phyloP scores from a whole-genome alignment of 73 alveolate species.

The Loxodes magnus region DNA sequence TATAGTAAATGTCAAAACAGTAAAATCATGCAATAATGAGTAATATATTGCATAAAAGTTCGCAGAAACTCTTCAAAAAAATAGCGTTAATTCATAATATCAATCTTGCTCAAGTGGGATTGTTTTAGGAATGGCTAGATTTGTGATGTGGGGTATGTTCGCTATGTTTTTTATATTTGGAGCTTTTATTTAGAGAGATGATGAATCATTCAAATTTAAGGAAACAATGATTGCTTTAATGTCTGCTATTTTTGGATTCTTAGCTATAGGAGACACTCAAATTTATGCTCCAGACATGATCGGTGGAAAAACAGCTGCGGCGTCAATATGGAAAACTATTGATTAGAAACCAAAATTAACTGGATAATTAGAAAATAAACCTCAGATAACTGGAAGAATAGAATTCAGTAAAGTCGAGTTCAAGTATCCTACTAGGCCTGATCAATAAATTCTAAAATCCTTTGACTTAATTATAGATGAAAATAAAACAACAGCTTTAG shows the following conservation, averaged over 20 bases:
- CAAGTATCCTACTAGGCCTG: slow-evolving; percentile 56
- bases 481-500: no score
- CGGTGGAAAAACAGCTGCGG: slow-evolving; percentile 62
- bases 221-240: slow-evolving; percentile 52
- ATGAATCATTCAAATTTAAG: slow-evolving; percentile 31
- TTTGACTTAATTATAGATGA: no score
- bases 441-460: no score
- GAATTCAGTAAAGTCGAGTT: slow-evolving; percentile 63
- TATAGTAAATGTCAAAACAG: slow-evolving; percentile 54
- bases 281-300: slow-evolving; percentile 51
- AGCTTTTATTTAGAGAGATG: no score
- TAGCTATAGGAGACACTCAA: slow-evolving; percentile 68
- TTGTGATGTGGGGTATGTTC: no score
- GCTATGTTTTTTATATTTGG: no score
- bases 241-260: slow-evolving; percentile 66
- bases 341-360: slow-evolving; percentile 12
- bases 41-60: no score
- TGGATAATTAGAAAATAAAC: not conserved
- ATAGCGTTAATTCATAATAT: no score
- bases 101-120: no score
- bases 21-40: slow-evolving; percentile 61
- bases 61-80: no score
- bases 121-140: no score
- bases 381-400: slow-evolving; percentile 27
- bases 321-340: slow-evolving; percentile 33